Conservation (phyloP, 495 filamentous ascomycete species). For the Aspergillus incahuasiensis region DNA sequence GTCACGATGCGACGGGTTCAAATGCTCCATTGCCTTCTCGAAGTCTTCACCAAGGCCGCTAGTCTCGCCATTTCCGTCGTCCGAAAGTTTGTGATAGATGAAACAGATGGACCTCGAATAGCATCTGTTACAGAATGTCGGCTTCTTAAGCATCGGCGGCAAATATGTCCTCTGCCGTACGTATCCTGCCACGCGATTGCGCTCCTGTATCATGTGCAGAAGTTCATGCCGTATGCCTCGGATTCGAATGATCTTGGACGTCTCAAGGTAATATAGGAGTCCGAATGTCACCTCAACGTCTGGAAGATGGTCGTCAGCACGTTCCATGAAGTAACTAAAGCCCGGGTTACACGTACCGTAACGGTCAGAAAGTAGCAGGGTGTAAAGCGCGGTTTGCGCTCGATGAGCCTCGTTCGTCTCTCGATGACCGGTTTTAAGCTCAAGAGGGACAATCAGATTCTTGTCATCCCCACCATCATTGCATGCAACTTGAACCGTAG, state of each 20-base stretch:
- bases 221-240: constrained; percentile 80
- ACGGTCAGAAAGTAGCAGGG: constrained; percentile 84
- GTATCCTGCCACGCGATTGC: constrained; percentile 83
- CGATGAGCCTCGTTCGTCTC: constrained; percentile 70
- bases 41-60: constrained; percentile 73
- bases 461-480: constrained; percentile 56
- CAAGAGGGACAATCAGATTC: constrained; percentile 82
- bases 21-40: constrained; percentile 65
- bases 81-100: constrained; percentile 88
- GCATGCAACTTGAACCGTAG: constrained; percentile 90
- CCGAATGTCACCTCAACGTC: constrained; percentile 86
- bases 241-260: constrained; percentile 76
- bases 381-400: constrained; percentile 93
- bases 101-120: constrained; percentile 88
- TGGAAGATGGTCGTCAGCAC: constrained; percentile 20
- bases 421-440: constrained; percentile 89
- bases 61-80: constrained; percentile 75
- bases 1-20: constrained; percentile 64
- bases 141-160: constrained; percentile 78
- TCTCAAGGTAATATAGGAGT: constrained; percentile 91
- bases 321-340: not conserved
- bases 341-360: constrained; percentile 55
- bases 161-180: constrained; percentile 74
- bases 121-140: constrained; percentile 72
- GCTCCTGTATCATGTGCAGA: constrained; percentile 90